phyloP scores from a whole-genome alignment of 257 asterid species.

The Primulina tabacum region DNA sequence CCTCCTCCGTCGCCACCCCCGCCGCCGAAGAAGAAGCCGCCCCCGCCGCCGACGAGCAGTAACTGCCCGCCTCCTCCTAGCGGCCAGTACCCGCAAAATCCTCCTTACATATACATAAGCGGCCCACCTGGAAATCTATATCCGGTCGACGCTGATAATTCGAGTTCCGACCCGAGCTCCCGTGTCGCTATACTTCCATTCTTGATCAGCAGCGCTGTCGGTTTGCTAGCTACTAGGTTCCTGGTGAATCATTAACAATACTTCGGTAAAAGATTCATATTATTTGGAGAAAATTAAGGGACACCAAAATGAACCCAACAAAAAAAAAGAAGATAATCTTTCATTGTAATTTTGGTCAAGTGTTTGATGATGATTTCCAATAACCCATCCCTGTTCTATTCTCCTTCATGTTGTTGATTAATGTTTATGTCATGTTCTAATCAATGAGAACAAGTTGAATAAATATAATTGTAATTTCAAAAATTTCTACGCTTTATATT shows the following conservation, averaged over 20 bases:
- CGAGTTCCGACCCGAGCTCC: constrained; percentile 34
- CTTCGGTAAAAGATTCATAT: too few species aligned
- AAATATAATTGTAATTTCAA: constrained; percentile 1
- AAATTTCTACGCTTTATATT: too few species aligned
- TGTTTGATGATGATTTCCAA: constrained; percentile 23
- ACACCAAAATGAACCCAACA: too few species aligned
- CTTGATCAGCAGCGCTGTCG: constrained; percentile 30
- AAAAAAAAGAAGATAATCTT: too few species aligned
- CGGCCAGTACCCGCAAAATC: constrained; percentile 36
- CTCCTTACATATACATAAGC: constrained; percentile 59
- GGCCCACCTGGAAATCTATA: constrained; percentile 82
- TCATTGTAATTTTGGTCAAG: constrained; percentile 14
- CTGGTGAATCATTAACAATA: constrained; percentile 12
- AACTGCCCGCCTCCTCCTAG: constrained; percentile 76
- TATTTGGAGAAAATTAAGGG: too few species aligned
- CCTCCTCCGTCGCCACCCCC: constrained; percentile 32
- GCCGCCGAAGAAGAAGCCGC: constrained; percentile 42
- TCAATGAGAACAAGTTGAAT: constrained; percentile 18
- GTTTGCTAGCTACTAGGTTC: constrained; percentile 34
- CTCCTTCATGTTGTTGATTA: constrained; percentile 7
- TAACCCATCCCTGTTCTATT: constrained; percentile 15
- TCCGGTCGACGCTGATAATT: constrained; percentile 42
- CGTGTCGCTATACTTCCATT: constrained; percentile 26
- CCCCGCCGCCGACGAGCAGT: constrained; percentile 37
- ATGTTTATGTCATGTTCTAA: neutral